phyloP scores from a whole-genome alignment of 169 alveolate species.

The Plasmodium yoelii region DNA sequence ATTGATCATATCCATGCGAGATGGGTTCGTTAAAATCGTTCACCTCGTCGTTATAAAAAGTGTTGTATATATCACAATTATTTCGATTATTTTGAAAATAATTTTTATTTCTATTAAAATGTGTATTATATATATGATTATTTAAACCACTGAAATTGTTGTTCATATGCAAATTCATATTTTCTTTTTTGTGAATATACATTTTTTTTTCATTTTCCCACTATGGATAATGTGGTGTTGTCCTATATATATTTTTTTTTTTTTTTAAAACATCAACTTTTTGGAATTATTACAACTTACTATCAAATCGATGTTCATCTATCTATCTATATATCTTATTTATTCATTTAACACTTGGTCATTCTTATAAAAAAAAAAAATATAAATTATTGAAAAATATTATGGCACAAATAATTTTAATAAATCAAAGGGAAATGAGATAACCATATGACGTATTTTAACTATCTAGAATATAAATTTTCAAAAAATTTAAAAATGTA shows the following conservation, averaged over 20 bases:
- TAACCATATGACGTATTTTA: too few relatives aligned
- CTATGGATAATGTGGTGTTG: constrained; percentile 6
- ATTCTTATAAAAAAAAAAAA: too few relatives aligned
- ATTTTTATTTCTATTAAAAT: constrained; percentile 3
- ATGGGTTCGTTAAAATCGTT: background rate
- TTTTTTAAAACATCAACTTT: background rate
- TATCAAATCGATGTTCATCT: too few relatives aligned
- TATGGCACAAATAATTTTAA: too few relatives aligned
- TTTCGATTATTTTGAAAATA: background rate
- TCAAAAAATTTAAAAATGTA: too few relatives aligned
- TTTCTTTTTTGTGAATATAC: constrained; percentile 48
- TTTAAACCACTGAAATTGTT: constrained; percentile 13
- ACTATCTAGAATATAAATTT: too few relatives aligned
- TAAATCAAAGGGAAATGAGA: too few relatives aligned
- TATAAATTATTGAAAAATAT: too few relatives aligned
- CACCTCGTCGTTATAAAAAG: background rate
- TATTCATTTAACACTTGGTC: too few relatives aligned
- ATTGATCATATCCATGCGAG: background rate
- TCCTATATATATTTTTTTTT: background rate
- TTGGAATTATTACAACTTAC: too few relatives aligned
- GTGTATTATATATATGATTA: constrained; percentile 27
- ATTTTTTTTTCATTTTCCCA: constrained; percentile 29
- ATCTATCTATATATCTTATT: too few relatives aligned
- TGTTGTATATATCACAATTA: background rate
- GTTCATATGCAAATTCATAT: constrained; percentile 53